phyloP scores from a whole-genome alignment of 768 basidiomycete genomes.

The Suillus hirtellus region DNA sequence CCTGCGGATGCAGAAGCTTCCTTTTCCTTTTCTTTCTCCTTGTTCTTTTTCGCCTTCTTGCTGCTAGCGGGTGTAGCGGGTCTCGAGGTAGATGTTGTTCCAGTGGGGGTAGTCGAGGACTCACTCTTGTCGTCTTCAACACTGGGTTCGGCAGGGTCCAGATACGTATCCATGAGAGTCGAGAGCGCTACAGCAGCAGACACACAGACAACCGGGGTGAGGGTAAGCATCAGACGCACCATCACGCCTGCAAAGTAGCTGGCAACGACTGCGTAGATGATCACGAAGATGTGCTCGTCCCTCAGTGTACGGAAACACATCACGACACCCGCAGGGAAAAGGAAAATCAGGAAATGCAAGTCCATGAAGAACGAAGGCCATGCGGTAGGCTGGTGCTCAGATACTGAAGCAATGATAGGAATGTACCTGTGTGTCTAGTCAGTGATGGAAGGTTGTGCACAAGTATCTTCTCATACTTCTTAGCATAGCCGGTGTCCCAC shows the following conservation, averaged over 20 bases:
- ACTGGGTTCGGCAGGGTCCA: conserved; percentile 80
- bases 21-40: conserved; percentile 50
- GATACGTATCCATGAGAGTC: conserved; percentile 82
- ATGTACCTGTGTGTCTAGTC: conserved; percentile 60
- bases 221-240: conserved; percentile 97
- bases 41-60: conserved; percentile 57
- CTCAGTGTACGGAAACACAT: conserved; percentile 92
- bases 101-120: conserved; percentile 15
- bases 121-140: conserved; percentile 11
- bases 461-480: conserved; percentile 61
- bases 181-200: conserved; percentile 90
- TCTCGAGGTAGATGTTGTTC: conserved; percentile 27
- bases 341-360: conserved; percentile 94
- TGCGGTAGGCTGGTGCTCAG: conserved; percentile 98
- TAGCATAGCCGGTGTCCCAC: conserved; percentile 99
- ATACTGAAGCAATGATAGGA: conserved; percentile 98
- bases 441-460: conserved; percentile 12
- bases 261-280: conserved; percentile 94
- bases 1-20: conserved; percentile 44
- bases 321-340: conserved; percentile 95
- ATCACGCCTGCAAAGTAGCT: conserved; percentile 99
- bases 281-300: conserved; percentile 97
- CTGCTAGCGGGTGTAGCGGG: conserved; percentile 25
- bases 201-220: conserved; percentile 97
- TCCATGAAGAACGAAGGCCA: conserved; percentile 99